These are phyloP conservation scores for Puccinia polysora DNA, from an alignment of 1,284 basidiomycete genomes.

Conservation along the genomic window DNA sequence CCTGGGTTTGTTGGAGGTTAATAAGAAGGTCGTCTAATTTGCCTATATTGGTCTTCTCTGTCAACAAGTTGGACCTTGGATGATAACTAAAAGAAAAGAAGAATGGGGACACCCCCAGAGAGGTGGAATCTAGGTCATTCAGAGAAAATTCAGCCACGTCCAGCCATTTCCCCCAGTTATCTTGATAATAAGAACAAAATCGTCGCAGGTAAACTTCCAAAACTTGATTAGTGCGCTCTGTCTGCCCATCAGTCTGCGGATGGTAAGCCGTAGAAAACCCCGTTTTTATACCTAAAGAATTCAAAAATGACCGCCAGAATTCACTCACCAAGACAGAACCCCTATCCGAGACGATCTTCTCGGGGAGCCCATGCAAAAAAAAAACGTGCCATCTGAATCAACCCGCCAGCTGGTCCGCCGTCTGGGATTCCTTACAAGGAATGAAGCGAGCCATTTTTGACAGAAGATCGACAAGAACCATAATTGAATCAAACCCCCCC, in stretches of 20 bases:
- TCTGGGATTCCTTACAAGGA: slow-evolving; percentile 5
- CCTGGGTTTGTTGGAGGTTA: too few species aligned
- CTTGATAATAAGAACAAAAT: slow-evolving; percentile 45
- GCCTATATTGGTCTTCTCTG: too few species aligned
- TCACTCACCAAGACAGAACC: slow-evolving; percentile 1
- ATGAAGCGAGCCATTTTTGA: slow-evolving; percentile 16
- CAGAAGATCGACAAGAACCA: slow-evolving; percentile 11
- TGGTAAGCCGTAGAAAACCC: slow-evolving; percentile 13
- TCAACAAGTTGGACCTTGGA: too few species aligned
- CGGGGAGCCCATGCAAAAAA: slow-evolving; percentile 15
- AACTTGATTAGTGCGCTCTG: slow-evolving; percentile 20
- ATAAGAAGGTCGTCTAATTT: too few species aligned
- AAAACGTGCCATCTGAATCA: not conserved
- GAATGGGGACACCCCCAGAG: too few species aligned
- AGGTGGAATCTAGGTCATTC: too few species aligned
- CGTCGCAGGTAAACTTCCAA: slow-evolving; percentile 43
- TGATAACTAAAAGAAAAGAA: too few species aligned
- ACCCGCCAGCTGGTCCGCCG: not conserved
- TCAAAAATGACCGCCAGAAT: not conserved
- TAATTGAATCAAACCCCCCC: slow-evolving; percentile 9
- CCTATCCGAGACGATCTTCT: slow-evolving; percentile 4
- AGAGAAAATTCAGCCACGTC: too few species aligned
- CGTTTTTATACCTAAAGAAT: not conserved
- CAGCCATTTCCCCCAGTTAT: slow-evolving; percentile 49
- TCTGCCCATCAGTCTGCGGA: slow-evolving; percentile 28